These are phyloP conservation scores for Leccinum idahoense DNA, from an alignment of 1,284 basidiomycete genomes.

Conservation along the genomic window DNA sequence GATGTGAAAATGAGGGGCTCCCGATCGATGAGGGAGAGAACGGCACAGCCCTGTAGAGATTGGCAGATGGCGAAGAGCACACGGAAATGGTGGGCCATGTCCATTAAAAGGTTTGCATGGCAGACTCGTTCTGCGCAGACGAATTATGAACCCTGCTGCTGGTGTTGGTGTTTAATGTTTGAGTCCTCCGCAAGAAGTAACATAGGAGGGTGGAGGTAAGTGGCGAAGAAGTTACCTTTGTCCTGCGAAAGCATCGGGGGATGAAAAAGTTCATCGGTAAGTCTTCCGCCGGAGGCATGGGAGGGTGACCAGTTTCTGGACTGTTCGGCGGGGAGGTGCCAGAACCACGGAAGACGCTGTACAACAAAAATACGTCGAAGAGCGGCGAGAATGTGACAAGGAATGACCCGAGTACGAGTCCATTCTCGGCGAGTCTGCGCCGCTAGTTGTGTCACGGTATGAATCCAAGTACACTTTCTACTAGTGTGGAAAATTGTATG, in stretches of 20 bases:
- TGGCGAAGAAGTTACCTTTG: too few species aligned
- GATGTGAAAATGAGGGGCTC: background rate
- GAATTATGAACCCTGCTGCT: slow-evolving; percentile 28
- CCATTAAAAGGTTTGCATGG: slow-evolving; percentile 27
- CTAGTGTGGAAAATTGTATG: too few species aligned
- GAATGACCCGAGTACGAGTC: slow-evolving; percentile 20
- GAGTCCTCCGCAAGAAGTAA: slow-evolving; percentile 34
- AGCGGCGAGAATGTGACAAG: slow-evolving; percentile 39
- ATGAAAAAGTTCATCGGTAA: too few species aligned
- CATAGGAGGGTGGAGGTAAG: slow-evolving; percentile 32
- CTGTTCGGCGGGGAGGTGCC: slow-evolving; percentile 45
- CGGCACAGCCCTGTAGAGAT: slow-evolving; percentile 6
- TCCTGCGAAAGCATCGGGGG: too few species aligned
- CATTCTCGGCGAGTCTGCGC: too few species aligned
- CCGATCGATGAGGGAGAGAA: background rate
- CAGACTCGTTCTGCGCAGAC: slow-evolving; percentile 19
- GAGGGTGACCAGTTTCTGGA: slow-evolving; percentile 53
- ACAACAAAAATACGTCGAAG: slow-evolving; percentile 60
- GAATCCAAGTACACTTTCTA: too few species aligned
- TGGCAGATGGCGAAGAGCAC: slow-evolving; percentile 7
- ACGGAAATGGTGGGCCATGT: slow-evolving; percentile 6
- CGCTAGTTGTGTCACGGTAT: too few species aligned
- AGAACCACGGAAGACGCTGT: slow-evolving; percentile 46
- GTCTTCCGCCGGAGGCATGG: slow-evolving; percentile 22
- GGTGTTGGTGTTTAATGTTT: slow-evolving; percentile 30